A percentile compares a stretch with the other conserved stretches of the same genome.
phyloP scores from a whole-genome alignment of 805 yeast genomes.

The Zygosaccharomyces lentus region DNA sequence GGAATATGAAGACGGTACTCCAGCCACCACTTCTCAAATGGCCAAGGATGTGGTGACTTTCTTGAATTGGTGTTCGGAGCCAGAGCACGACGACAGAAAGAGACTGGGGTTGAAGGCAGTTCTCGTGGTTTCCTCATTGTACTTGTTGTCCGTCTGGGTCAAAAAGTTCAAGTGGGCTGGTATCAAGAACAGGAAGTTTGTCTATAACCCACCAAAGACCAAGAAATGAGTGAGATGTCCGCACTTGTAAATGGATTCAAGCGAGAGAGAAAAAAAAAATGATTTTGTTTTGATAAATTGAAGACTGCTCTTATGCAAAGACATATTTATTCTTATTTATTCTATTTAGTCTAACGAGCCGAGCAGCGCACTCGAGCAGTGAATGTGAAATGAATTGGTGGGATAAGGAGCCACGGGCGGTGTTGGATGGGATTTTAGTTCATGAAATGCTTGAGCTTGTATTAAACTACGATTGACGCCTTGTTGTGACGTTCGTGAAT shows the following conservation, averaged over 20 bases:
- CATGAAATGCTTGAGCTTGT: too few relatives aligned
- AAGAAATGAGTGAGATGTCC: conserved; percentile 1
- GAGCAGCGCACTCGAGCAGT: conserved; percentile 3
- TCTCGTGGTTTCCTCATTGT: conserved; percentile 70
- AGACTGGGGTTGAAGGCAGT: conserved; percentile 92
- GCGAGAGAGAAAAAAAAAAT: conserved; percentile 1
- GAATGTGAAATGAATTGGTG: neutral
- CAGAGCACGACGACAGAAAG: conserved; percentile 98
- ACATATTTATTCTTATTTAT: conserved; percentile 12
- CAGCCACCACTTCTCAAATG: conserved; percentile 98
- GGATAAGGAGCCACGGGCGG: neutral
- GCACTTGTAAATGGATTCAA: conserved; percentile 5
- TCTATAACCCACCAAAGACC: conserved; percentile 82
- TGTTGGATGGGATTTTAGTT: too few relatives aligned
- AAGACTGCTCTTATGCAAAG: conserved; percentile 9
- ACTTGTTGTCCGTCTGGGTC: conserved; percentile 80
- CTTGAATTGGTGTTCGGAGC: conserved; percentile 98
- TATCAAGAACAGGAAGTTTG: conserved; percentile 90
- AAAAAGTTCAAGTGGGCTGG: conserved; percentile 98
- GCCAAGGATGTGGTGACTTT: conserved; percentile 96
- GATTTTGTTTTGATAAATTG: conserved; percentile 5
- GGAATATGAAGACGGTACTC: conserved; percentile 98
- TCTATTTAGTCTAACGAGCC: conserved; percentile 5
- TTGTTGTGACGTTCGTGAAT: too few relatives aligned
- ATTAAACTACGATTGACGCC: too few relatives aligned